Conservation (phyloP, 2,329 filamentous ascomycete genomes). For the Metarhizium humberi region DNA sequence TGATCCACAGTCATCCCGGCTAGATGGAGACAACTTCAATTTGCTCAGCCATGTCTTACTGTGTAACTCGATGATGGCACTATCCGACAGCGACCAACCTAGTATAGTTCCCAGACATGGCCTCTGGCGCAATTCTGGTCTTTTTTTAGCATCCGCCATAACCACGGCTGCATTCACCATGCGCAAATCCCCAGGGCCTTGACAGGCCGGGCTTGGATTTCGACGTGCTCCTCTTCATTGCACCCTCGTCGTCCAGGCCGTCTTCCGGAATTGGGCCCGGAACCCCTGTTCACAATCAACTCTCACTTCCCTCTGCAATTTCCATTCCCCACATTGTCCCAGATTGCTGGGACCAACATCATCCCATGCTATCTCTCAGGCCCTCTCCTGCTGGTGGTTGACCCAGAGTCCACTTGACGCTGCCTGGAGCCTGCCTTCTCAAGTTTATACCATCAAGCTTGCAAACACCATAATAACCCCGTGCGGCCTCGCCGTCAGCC, state of each 20-base stretch:
- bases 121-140: too few species aligned
- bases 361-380: slow-evolving; percentile 3
- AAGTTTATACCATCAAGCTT: neutral
- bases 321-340: slow-evolving; percentile 1
- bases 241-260: slow-evolving; percentile 15
- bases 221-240: slow-evolving; percentile 26
- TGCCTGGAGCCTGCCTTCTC: neutral
- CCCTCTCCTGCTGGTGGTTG: slow-evolving; percentile 3
- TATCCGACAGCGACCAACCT: too few species aligned
- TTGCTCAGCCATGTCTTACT: neutral
- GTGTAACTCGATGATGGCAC: neutral
- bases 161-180: too few species aligned
- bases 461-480: neutral
- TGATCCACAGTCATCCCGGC: neutral
- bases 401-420: neutral
- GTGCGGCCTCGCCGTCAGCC: neutral
- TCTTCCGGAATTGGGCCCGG: too few species aligned
- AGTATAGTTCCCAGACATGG: too few species aligned
- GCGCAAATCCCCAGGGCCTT: too few species aligned
- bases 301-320: neutral
- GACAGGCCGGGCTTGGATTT: too few species aligned
- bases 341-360: neutral
- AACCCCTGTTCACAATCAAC: neutral
- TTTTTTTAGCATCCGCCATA: too few species aligned
- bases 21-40: neutral